These are phyloP conservation scores for Filobasidium uniguttulatum DNA, from an alignment of 1,284 basidiomycete species.

Conservation along the genomic window DNA sequence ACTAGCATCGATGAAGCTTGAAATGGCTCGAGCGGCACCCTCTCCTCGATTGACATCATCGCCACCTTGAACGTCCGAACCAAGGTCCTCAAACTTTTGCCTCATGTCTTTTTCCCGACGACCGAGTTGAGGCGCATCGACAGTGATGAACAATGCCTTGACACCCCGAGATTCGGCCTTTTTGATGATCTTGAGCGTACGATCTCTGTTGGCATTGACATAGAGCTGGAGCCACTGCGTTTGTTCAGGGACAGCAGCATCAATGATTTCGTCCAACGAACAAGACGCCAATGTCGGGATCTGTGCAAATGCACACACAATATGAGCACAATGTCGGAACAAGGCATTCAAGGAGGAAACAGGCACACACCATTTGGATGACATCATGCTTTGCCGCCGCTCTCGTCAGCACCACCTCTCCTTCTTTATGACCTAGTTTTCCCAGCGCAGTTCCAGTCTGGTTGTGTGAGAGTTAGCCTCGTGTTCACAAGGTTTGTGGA, in stretches of 20 bases:
- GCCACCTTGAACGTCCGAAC: slow-evolving; percentile 49
- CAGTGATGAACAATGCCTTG: slow-evolving; percentile 75
- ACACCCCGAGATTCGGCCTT: slow-evolving; percentile 72
- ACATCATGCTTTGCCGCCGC: slow-evolving; percentile 64
- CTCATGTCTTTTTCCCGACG: slow-evolving; percentile 76
- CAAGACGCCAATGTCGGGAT: slow-evolving; percentile 80
- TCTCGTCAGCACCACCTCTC: slow-evolving; percentile 72
- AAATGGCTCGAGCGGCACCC: slow-evolving; percentile 85
- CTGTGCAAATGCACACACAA: slow-evolving; percentile 37
- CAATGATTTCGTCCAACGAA: slow-evolving; percentile 79
- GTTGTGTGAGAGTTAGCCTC: neutral
- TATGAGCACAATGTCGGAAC: neutral
- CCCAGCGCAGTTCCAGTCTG: slow-evolving; percentile 60
- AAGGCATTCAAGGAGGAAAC: neutral
- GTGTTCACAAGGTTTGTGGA: neutral
- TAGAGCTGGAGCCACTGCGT: slow-evolving; percentile 70
- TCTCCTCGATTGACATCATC: slow-evolving; percentile 65
- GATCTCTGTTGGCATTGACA: slow-evolving; percentile 68
- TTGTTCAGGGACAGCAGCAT: slow-evolving; percentile 58
- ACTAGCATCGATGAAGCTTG: slow-evolving; percentile 87
- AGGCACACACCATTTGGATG: slow-evolving; percentile 66
- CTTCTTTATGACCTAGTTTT: slow-evolving; percentile 86
- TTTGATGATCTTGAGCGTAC: slow-evolving; percentile 68
- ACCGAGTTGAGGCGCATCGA: slow-evolving; percentile 84
- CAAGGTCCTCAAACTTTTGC: slow-evolving; percentile 80